Conservation (phyloP, 164 flowering plant species). For the Tetracentron sinense region DNA sequence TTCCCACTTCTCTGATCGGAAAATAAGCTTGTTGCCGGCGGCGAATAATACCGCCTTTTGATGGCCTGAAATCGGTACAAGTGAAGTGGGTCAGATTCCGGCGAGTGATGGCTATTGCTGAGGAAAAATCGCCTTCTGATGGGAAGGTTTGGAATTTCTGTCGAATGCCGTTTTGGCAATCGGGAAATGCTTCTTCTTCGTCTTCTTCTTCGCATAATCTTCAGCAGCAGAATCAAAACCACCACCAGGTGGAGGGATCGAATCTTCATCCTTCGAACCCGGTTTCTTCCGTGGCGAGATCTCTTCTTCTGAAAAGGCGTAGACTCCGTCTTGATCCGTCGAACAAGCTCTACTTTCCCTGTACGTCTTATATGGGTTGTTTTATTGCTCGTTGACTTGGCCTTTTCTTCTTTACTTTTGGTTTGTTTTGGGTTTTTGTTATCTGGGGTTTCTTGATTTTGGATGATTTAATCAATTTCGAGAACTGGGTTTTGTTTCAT, state of each 20-base stretch:
- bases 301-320: slow-evolving; percentile 67
- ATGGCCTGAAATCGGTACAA: slow-evolving; percentile 1
- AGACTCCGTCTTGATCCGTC: slow-evolving; percentile 84
- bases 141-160: slow-evolving; percentile 68
- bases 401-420: not conserved
- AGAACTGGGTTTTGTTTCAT: not conserved
- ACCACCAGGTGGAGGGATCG: slow-evolving; percentile 16
- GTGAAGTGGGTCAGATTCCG: slow-evolving; percentile 10
- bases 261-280: slow-evolving; percentile 26
- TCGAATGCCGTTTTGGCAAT: slow-evolving; percentile 37
- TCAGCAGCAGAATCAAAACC: slow-evolving; percentile 12
- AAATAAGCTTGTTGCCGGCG: not conserved
- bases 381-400: slow-evolving; percentile 17
- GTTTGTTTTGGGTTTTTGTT: not conserved
- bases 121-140: slow-evolving; percentile 39
- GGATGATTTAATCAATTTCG: not conserved
- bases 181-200: slow-evolving; percentile 21
- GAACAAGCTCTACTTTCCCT: slow-evolving; percentile 79
- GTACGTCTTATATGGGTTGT: slow-evolving; percentile 30
- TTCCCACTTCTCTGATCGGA: too few species aligned
- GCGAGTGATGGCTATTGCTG: slow-evolving; percentile 43
- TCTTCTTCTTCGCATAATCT: slow-evolving; percentile 20
- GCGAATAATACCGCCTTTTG: not conserved
- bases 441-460: not conserved
- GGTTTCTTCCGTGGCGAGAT: slow-evolving; percentile 75